phyloP scores from a whole-genome alignment of 2,329 filamentous ascomycete species.

The Tolypocladium amazonense region DNA sequence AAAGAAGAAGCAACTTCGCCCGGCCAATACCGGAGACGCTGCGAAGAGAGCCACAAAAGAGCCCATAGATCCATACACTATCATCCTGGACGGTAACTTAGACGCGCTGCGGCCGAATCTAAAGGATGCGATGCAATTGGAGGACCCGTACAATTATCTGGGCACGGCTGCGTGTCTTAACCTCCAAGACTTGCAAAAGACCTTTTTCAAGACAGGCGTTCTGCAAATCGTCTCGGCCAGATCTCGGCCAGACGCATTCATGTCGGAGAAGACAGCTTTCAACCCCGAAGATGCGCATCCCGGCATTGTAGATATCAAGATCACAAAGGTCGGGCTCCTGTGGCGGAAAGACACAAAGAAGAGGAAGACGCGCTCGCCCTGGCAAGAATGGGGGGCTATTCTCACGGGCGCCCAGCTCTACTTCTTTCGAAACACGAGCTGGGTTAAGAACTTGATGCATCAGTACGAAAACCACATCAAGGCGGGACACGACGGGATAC shows the following conservation, averaged over 20 bases:
- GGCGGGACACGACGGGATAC: constrained; percentile 61
- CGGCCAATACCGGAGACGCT: constrained; percentile 41
- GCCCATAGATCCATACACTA: constrained; percentile 86
- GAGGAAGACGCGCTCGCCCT: constrained; percentile 87
- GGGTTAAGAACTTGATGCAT: constrained; percentile 83
- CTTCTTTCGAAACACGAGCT: constrained; percentile 86
- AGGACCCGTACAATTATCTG: constrained; percentile 84
- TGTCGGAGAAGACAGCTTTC: constrained; percentile 72
- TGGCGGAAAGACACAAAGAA: constrained; percentile 95
- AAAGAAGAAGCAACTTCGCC: constrained; percentile 60
- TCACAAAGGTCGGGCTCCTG: constrained; percentile 87
- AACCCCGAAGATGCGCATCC: constrained; percentile 82
- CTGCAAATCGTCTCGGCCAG: constrained; percentile 91
- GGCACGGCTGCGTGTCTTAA: constrained; percentile 69
- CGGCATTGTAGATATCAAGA: constrained; percentile 92
- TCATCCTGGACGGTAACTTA: constrained; percentile 84
- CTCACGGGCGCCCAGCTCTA: constrained; percentile 95
- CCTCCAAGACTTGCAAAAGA: constrained; percentile 70
- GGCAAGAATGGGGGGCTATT: constrained; percentile 98
- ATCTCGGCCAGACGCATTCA: constrained; percentile 90
- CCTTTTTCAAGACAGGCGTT: constrained; percentile 84
- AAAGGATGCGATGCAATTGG: constrained; percentile 83
- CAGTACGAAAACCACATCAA: constrained; percentile 79
- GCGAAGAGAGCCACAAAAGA: constrained; percentile 60
- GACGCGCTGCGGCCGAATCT: constrained; percentile 74